Conservation (phyloP, 345 rosid species). For the Populus alba region DNA sequence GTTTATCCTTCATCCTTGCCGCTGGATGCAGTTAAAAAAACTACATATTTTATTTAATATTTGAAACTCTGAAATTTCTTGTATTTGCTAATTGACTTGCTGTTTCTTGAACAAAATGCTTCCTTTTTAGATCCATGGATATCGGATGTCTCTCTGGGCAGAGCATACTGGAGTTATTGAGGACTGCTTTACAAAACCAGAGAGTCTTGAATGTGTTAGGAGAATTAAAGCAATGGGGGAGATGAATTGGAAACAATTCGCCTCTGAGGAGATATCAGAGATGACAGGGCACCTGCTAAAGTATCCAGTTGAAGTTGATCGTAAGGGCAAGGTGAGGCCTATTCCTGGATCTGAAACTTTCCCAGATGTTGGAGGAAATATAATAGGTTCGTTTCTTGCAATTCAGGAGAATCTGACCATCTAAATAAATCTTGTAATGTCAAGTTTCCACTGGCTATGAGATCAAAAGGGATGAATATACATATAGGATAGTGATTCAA, state of each 20-base stretch:
- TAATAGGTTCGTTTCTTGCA: slow-evolving; percentile 69
- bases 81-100: background rate
- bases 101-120: background rate
- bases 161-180: slow-evolving; percentile 71
- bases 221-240: slow-evolving; percentile 57
- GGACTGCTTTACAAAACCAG: slow-evolving; percentile 59
- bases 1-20: background rate
- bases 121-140: slow-evolving; percentile 63
- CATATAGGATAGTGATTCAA: background rate
- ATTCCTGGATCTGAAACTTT: slow-evolving; percentile 63
- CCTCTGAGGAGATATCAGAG: slow-evolving; percentile 59
- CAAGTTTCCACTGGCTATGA: background rate
- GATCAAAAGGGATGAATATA: background rate
- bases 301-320: slow-evolving; percentile 80
- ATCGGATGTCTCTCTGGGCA: slow-evolving; percentile 96
- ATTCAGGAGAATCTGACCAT: slow-evolving; percentile 90
- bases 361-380: slow-evolving; percentile 87
- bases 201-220: slow-evolving; percentile 77
- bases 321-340: slow-evolving; percentile 77
- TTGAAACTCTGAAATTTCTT: background rate
- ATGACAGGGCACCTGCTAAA: slow-evolving; percentile 84
- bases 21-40: background rate
- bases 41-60: background rate
- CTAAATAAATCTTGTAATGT: slow-evolving; percentile 18
- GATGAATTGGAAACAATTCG: slow-evolving; percentile 71